These are phyloP conservation scores for Torrubiella hemipterigena DNA, from an alignment of 2,329 filamentous ascomycete genomes.

Conservation along the genomic window DNA sequence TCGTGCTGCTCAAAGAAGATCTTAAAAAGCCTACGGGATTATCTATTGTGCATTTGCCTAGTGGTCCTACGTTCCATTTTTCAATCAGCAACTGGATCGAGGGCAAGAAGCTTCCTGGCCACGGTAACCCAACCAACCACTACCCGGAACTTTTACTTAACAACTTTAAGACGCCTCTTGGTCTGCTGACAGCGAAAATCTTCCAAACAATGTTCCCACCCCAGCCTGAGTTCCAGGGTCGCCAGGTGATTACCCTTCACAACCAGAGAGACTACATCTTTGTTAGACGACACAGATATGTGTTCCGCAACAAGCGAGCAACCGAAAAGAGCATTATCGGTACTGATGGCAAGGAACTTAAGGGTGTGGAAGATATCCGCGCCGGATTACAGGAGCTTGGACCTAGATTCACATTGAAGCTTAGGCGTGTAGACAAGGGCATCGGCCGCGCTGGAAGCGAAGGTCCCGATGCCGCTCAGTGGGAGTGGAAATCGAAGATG, in stretches of 20 bases:
- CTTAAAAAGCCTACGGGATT: constrained; percentile 73
- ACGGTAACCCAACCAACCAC: constrained; percentile 79
- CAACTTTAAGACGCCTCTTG: constrained; percentile 88
- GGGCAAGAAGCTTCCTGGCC: constrained; percentile 75
- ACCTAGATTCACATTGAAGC: constrained; percentile 63
- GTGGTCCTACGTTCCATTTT: constrained; percentile 88
- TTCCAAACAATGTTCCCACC: constrained; percentile 55
- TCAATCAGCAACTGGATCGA: constrained; percentile 83
- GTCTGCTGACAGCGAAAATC: constrained; percentile 73
- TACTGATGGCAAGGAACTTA: constrained; percentile 69
- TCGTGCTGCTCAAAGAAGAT: constrained; percentile 82
- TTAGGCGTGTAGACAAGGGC: constrained; percentile 83
- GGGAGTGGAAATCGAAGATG: constrained; percentile 94
- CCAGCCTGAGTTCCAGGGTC: constrained; percentile 69
- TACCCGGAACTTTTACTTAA: constrained; percentile 86
- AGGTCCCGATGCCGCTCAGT: constrained; percentile 68
- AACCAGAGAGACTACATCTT: constrained; percentile 98
- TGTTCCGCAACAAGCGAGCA: constrained; percentile 78
- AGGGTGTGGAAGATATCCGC: constrained; percentile 74
- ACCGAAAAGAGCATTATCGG: constrained; percentile 80
- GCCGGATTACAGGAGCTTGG: constrained; percentile 86
- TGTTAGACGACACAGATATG: constrained; percentile 76
- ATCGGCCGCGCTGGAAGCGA: constrained; percentile 58
- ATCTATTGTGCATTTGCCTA: constrained; percentile 72
- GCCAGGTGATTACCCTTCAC: constrained; percentile 85